These are phyloP conservation scores for Zopfia rhizophila DNA, from an alignment of 2,329 filamentous ascomycete genomes.

Conservation along the genomic window DNA sequence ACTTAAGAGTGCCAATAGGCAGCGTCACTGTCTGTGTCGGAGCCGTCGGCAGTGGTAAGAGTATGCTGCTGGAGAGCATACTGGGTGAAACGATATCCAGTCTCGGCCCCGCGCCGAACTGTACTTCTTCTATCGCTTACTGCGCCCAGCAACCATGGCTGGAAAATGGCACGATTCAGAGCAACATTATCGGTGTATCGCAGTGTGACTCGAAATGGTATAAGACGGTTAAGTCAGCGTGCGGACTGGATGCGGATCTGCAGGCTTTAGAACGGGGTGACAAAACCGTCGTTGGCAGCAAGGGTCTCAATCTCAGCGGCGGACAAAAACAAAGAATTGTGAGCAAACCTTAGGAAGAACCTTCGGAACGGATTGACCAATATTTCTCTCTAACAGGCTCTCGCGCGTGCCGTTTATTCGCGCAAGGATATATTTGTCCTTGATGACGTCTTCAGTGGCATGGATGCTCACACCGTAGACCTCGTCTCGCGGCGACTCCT, in stretches of 20 bases:
- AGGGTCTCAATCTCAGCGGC: slow-evolving; percentile 37
- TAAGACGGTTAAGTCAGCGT: slow-evolving; percentile 47
- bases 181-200: slow-evolving; percentile 23
- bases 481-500: slow-evolving; percentile 55
- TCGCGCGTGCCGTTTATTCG: slow-evolving; percentile 61
- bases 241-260: slow-evolving; percentile 47
- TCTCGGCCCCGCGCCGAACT: slow-evolving; percentile 2
- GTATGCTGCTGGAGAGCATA: slow-evolving; percentile 11
- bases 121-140: slow-evolving; percentile 10
- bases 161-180: slow-evolving; percentile 9
- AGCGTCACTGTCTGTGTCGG: slow-evolving; percentile 15
- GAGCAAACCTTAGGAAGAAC: slow-evolving; percentile 10
- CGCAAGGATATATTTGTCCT: slow-evolving; percentile 55
- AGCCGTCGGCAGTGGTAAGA: slow-evolving; percentile 13
- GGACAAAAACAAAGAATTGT: slow-evolving; percentile 60
- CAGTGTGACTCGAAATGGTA: slow-evolving; percentile 32
- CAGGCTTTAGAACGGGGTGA: slow-evolving; percentile 8
- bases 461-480: slow-evolving; percentile 57
- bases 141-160: slow-evolving; percentile 16
- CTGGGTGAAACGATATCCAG: slow-evolving; percentile 6
- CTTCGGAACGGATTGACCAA: no score
- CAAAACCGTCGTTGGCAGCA: slow-evolving; percentile 1
- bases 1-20: slow-evolving; percentile 3
- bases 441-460: slow-evolving; percentile 59
- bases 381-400: no score